Evolutionary conservation across 345 rosid genomes (phyloP), one percentile per base, ranked within the genome.

Genomic region (Syzygium aqueum): DNA sequence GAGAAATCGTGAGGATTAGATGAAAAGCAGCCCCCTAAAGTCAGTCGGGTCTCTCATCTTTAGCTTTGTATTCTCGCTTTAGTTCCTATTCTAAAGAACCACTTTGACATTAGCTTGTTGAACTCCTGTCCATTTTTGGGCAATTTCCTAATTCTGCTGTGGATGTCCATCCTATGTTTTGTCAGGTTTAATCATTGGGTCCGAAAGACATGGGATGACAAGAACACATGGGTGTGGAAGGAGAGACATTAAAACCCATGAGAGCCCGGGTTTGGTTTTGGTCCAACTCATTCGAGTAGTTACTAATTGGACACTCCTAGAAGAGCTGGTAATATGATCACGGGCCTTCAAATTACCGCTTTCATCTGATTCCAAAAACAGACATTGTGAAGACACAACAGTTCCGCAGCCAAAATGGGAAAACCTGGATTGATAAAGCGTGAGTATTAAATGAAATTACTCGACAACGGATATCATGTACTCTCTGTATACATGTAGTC

Each of bases 401-500:
- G 19, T 12, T 52, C 54, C 54, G 16, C 19, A 16, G 21, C 54
- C 54, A 15, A 16, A 52, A 16, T 52, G 13, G 54, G 6, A 52
- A 52, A 52, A 15, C 54, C 21, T 1, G 21, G 16, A 52, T 52
- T 4, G 6, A 52, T 52, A 14, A 52, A 52, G 15, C 19, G 54
- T 16, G 7, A 61, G 6, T 61, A 61, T 61, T 27, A 0, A 2
- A 30, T 61, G 6, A 6, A 0, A 61, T 6, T 5, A n/a, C 73
- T 61, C 14, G 4, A 33, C 49, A 10, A 33, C 0, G 0, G 8
- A 5, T 30, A 23, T 0, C 17, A 17, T 10, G 4, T 30, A 11
- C 12, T 17, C 5, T 67, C 8, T 30, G 17, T 28, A 37, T 67
- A 16, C 11, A 30, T 4, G 78, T 16, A 1, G 8, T 30, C 21